A percentile compares a stretch with the other conserved stretches of the same genome.
These are phyloP conservation scores for Edaphochlamys debaryana DNA, from an alignment of 139 green algal species.

Conservation along the genomic window DNA sequence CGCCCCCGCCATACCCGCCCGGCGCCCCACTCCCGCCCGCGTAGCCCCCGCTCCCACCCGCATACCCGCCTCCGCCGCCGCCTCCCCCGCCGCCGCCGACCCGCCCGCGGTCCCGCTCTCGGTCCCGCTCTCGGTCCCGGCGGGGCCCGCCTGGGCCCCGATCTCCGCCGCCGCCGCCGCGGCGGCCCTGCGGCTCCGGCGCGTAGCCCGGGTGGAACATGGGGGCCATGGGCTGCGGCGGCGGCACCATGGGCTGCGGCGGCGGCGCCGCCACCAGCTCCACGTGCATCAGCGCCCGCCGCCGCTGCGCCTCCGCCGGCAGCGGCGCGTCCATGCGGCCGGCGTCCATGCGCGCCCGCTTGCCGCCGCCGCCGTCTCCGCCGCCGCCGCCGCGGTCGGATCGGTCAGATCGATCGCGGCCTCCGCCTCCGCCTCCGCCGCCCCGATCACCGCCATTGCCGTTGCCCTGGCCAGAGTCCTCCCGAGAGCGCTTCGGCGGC, in stretches of 20 bases:
- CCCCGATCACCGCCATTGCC: neutral
- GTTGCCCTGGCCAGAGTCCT: neutral
- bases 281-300: neutral
- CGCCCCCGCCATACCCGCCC: no score
- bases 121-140: neutral
- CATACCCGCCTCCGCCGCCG: no score
- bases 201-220: neutral
- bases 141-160: no score
- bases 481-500: no score
- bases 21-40: no score
- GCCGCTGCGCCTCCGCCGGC: neutral
- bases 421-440: neutral
- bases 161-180: no score
- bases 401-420: no score
- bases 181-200: neutral
- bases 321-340: neutral
- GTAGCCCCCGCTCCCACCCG: no score
- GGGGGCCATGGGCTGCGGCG: no score
- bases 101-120: neutral
- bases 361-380: neutral
- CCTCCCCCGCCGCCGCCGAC: neutral
- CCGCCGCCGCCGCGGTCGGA: neutral
- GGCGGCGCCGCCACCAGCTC: no score
- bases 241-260: neutral
- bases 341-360: neutral